Conservation (phyloP, 805 yeast species). For the Saturnispora quitensis region DNA sequence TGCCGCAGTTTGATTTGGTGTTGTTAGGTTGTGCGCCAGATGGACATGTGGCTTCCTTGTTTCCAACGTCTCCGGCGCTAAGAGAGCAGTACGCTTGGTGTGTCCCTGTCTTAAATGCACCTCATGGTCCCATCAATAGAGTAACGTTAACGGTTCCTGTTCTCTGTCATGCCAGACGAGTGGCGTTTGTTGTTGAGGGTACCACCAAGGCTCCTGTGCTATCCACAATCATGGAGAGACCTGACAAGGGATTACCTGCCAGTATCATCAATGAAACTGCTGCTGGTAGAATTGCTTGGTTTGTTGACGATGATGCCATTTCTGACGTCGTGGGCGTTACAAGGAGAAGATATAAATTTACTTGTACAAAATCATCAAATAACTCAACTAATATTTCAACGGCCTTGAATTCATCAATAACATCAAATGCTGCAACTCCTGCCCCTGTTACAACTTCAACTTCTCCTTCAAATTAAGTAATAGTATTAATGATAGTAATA, state of each 20-base stretch:
- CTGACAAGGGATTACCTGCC: conserved; percentile 92
- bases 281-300: conserved; percentile 96
- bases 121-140: conserved; percentile 77
- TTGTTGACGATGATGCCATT: conserved; percentile 90
- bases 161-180: conserved; percentile 85
- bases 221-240: conserved; percentile 89
- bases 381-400: not conserved
- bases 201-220: conserved; percentile 89
- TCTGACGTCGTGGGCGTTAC: conserved; percentile 62
- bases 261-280: conserved; percentile 91
- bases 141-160: conserved; percentile 91
- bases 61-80: conserved; percentile 83
- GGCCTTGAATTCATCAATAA: not conserved
- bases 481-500: not conserved
- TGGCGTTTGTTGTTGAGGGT: conserved; percentile 94
- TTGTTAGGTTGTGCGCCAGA: conserved; percentile 97
- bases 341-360: conserved; percentile 59
- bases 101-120: conserved; percentile 85
- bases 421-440: not conserved
- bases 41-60: conserved; percentile 94
- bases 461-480: not conserved
- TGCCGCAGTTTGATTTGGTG: conserved; percentile 89
- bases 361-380: conserved; percentile 1
- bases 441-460: not conserved
- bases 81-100: conserved; percentile 94